Evolutionary conservation across 192 early-diverging fungal genomes (phyloP), one percentile per base, ranked within the genome.

Genomic region (Gamsiella multidivaricata): DNA sequence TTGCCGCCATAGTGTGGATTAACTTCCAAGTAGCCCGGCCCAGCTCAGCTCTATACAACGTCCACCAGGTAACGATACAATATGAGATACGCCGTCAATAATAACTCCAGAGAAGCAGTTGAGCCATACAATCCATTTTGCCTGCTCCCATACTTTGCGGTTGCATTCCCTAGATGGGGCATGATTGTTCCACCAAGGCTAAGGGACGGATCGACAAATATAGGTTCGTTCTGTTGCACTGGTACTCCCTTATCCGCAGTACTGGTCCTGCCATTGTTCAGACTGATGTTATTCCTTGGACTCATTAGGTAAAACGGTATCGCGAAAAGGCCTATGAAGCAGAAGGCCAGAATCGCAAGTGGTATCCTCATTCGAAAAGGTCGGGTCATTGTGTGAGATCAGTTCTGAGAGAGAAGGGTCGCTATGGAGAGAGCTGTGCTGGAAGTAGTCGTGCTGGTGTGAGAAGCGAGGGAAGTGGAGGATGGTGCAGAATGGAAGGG

Each of bases 1-100:
- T 73, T 29, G 90, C 89, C 31, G 90, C 92, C 92, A 97, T 98
- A 6, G 94, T 95, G 75, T 98, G 97, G 29, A 98, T 69, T 14
- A 98, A 73, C 63, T 87, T 92, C 97, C 97, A 98, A 3, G 94
- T 91, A 6, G 93, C 81, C 28, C 92, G 85, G 5, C 97, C 97
- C 23, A 98, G 85, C 69, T 97, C 92, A 5, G 93, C 95, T 75
- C 93, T 95, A 65, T 55, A 23, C 32, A 33, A 31, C 20, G 42
- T 23, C 41, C 12, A 25, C 18, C 12, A 56, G 23, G 53, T 49
- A 22, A 62, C 28, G 37, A 32, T 37, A 32, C 3, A 31, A 50
- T 39, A 6, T 14, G 34, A 26, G 46, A 36, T 50, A 34, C 39
- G 26, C 5, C 6, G 39, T 7, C 25, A 18, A 34, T 47, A 51